These are phyloP conservation scores for Vickermania spadyakhi DNA, from an alignment of 208 protist species.

Conservation along the genomic window DNA sequence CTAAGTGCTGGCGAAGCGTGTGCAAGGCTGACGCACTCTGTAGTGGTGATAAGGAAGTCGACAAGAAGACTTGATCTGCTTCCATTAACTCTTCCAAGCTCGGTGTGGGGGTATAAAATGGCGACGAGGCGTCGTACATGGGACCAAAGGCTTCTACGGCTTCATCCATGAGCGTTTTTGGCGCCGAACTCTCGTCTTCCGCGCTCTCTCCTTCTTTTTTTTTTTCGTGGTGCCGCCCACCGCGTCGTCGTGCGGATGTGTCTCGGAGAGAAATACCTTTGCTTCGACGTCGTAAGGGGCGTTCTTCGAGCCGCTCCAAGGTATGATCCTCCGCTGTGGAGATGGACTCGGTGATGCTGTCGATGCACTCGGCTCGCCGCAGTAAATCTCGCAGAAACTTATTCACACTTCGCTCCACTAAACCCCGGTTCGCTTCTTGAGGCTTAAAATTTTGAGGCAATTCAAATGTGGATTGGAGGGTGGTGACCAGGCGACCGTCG, in stretches of 20 bases:
- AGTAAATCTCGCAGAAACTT: slow-evolving; percentile 87
- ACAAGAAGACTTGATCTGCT: slow-evolving; percentile 80
- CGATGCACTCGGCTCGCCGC: slow-evolving; percentile 75
- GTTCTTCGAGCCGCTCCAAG: slow-evolving; percentile 60
- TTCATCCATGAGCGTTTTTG: slow-evolving; percentile 78
- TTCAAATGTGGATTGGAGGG: slow-evolving; percentile 69
- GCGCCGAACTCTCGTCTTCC: slow-evolving; percentile 10
- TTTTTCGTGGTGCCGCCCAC: slow-evolving; percentile 6
- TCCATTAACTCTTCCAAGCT: slow-evolving; percentile 88
- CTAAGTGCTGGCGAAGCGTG: slow-evolving; percentile 69
- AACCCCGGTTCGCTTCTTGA: slow-evolving; percentile 61
- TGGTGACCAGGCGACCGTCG: too few species aligned
- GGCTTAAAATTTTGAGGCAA: slow-evolving; percentile 67
- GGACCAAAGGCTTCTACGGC: slow-evolving; percentile 68
- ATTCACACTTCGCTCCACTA: slow-evolving; percentile 78
- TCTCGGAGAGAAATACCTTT: slow-evolving; percentile 4
- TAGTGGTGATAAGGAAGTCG: slow-evolving; percentile 62
- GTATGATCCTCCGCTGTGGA: slow-evolving; percentile 72
- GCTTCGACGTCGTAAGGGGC: slow-evolving; percentile 52
- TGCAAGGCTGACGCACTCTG: slow-evolving; percentile 80
- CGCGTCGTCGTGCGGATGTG: slow-evolving; percentile 2
- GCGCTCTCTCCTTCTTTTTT: slow-evolving; percentile 4
- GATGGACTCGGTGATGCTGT: slow-evolving; percentile 66
- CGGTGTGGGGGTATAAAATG: slow-evolving; percentile 33
- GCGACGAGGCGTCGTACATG: slow-evolving; percentile 8